Base-by-base conservation (phyloP, 73 alveolate species). In the Symbiodinium natans region DNA sequence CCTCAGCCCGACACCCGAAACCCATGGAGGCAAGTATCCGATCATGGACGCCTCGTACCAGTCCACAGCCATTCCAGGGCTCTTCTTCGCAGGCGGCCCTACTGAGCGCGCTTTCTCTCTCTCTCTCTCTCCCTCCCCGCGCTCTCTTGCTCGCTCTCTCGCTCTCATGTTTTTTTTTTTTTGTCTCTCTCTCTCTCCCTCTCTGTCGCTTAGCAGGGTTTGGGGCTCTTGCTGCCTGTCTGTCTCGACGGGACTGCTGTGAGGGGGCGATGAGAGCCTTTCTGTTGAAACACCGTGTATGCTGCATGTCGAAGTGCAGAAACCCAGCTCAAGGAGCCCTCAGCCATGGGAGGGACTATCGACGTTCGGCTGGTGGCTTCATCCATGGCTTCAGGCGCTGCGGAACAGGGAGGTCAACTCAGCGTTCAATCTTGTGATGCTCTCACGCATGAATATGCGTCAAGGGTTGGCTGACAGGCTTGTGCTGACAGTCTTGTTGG, bases 291-390 rank as follows among this genome's bases (percentile, higher is more conserved):
- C 23, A 48, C 63, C 17, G 8, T 8, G 23, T 48, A 10, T 48
- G 63, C 23, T 17, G 63, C 8, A 8, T 48, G 8, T 48, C 17
- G 63, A 48, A 48, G 17, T 10, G 63, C 63, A 48, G 63, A 8
- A 8, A 48, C 23, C 63, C 63, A 48, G 63, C 63, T n/a, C 36
- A 39, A 85, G 93, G 93, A 7, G 93, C 93, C 7, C 39, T 85
- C 17, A 75, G 85, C 42, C 94, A 87, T 38, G 94, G 94, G 43
- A 82, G 94, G 23, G 94, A 87, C 85, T 87, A 87, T 46, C 94
- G 94, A 15, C 84, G 94, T 41, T 87, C 94, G 23, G 94, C 94
- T 34, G 94, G 94, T 13, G 94, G 94, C 85, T 87, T 87, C 40
- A 87, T 87, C 41, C 94, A 87, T 40, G 94, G 94, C 86, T 87